Evolutionary conservation across 2,329 filamentous ascomycete genomes (phyloP).

Genomic region (Neonectria sp.): DNA sequence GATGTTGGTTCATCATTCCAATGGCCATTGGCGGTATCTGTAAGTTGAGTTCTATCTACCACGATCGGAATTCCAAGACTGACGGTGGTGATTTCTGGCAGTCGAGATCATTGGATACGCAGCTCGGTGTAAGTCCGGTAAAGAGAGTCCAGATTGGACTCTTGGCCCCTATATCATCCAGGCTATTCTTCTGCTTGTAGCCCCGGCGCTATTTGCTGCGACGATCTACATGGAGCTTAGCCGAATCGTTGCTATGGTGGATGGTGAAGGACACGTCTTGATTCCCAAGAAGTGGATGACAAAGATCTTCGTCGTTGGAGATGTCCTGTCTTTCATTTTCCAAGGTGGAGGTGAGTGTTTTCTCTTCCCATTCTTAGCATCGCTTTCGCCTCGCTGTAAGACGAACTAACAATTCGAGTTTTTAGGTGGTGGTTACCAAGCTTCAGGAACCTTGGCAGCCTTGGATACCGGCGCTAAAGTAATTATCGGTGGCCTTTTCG

Average conservation of each 20-base stretch:
- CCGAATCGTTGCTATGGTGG: constrained; percentile 12
- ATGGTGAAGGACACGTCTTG: constrained; percentile 22
- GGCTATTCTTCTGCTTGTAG: constrained; percentile 24
- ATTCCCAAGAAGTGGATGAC: constrained; percentile 26
- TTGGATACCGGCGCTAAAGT: constrained; percentile 6
- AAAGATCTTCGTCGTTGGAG: constrained; percentile 4
- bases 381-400: background rate
- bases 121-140: too few relatives aligned
- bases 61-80: too few relatives aligned
- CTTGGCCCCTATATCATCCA: constrained; percentile 15
- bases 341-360: constrained; percentile 20
- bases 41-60: too few relatives aligned
- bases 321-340: constrained; percentile 17
- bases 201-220: constrained; percentile 29
- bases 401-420: background rate
- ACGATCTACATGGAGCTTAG: constrained; percentile 35
- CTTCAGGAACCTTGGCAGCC: constrained; percentile 15
- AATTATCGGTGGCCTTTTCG: constrained; percentile 20
- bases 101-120: too few relatives aligned
- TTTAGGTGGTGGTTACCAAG: constrained; percentile 23
- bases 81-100: too few relatives aligned
- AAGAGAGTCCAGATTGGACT: background rate
- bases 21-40: too few relatives aligned
- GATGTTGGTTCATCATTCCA: too few relatives aligned
- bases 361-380: too few relatives aligned